Evolutionary conservation across 306 rosid species (phyloP), one percentile per base, ranked within the genome.

Genomic region (Coriaria nepalensis): DNA sequence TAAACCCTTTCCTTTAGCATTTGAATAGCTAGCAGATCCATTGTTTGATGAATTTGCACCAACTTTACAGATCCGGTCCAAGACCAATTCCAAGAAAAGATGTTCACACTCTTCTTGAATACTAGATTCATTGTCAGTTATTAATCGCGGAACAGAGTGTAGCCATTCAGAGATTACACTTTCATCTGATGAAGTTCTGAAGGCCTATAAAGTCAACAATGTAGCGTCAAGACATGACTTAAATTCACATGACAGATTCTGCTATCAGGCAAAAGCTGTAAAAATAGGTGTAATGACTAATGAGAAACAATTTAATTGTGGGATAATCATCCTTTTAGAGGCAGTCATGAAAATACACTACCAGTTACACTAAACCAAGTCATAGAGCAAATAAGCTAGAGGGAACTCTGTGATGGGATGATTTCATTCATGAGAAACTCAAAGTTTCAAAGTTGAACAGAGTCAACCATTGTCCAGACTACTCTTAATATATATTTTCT

Each of bases 91-190:
- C 49, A 68, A 69, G 73, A 88, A 88, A 79, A 78, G 49, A 65
- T 81, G 70, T 59, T 81, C 90, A 67, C 93, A 81, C 76, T 88
- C 97, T 72, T 84, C 97, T 74, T 84, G 97, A 70, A 88, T 74
- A 73, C 95, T 81, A 62, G 84, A 51, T 73, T 88, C 97, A 56
- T 81, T 83, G 60, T 88, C 97, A 37, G 77, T 36, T 53, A 84
- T 76, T 52, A 81, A 65, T 50, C 79, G 86, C 4, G 95, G 97
- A 70, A 88, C 75, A 39, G 97, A 84, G 59, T 76, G 93, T 52
- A 88, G 79, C 97, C 97, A 84, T 69, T 88, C 93, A 29, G 48
- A 71, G 42, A 69, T 72, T 60, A 88, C 95, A 55, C 68, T 68
- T 75, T 68, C 74, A 40, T 82, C 77, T 11, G 82, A 62, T 52